Evolutionary conservation across 768 basidiomycete genomes (phyloP), one percentile per base, ranked within the genome.

Genomic region (Clavaria fumosa): DNA sequence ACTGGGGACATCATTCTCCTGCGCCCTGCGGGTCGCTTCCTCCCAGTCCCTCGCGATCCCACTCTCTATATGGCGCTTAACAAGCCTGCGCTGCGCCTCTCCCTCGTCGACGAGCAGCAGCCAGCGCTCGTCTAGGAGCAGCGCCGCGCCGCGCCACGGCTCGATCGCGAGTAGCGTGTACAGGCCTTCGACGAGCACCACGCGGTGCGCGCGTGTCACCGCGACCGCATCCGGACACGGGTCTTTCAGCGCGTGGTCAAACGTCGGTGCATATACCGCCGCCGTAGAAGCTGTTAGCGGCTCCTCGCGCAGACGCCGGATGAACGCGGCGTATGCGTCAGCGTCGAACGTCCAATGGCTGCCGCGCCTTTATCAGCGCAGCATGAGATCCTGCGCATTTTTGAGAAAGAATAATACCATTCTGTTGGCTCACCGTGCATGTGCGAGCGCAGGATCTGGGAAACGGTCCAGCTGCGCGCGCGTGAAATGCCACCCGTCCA

Each of bases 401-500:
- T 0, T 75, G 67, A 47, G 77, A 66, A 12, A 59, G 57, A 46
- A 63, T 37, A 70, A 66, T 5, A 61, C 60, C 14, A 73, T 62
- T 14, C n/a, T n/a, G n/a, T n/a, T n/a, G n/a, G n/a, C n/a, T n/a
- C n/a, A 38, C 39, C 43, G 40, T 68, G 78, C 78, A 46, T 80
- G 74, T 0, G 90, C 88, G 27, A 75, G 67, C 37, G 68, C 63
- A 0, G 89, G 78, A 53, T 95, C 75, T 10, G 74, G 71, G 51
- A 90, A 69, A 15, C 59, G 50, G 48, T 84, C 84, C 19, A 97
- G 70, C 45, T 83, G 74, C 3, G 72, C 69, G 17, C 86, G 72
- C 12, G 82, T 70, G 42, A 81, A 65, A 53, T 97, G 91, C 88
- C 89, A 97, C 7, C 93, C 91, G 51, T 96, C 91, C 26, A 89